Conservation (phyloP, 371 early-diverging fungal species). For the Haplosporangium sp. region DNA sequence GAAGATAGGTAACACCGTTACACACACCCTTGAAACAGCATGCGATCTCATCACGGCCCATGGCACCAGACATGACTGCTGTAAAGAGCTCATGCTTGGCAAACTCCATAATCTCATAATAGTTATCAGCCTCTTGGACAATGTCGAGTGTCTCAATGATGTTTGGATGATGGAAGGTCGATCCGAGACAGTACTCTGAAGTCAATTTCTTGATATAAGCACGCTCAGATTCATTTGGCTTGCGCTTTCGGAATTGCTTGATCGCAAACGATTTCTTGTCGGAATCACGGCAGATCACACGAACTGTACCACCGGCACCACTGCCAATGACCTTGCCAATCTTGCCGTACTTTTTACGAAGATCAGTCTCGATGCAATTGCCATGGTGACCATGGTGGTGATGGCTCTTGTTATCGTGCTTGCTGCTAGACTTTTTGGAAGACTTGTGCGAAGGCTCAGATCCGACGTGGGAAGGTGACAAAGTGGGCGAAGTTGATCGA, state of each 20-base stretch:
- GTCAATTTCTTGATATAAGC: conserved; percentile 88
- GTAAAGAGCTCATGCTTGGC: conserved; percentile 83
- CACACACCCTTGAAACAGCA: conserved; percentile 82
- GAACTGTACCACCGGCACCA: conserved; percentile 82
- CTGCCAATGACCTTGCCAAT: conserved; percentile 74
- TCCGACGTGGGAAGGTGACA: conserved; percentile 20
- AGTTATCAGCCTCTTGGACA: conserved; percentile 66
- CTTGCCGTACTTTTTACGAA: conserved; percentile 47
- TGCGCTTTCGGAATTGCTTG: conserved; percentile 84
- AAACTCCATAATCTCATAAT: conserved; percentile 85
- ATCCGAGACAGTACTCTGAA: conserved; percentile 87
- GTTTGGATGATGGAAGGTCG: conserved; percentile 85
- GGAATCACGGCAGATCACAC: conserved; percentile 62
- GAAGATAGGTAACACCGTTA: conserved; percentile 78
- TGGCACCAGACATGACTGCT: conserved; percentile 75
- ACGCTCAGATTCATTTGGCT: conserved; percentile 75
- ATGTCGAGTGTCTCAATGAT: conserved; percentile 89
- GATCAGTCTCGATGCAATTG: conserved; percentile 43
- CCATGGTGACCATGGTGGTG: conserved; percentile 19
- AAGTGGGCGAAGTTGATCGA: conserved; percentile 36
- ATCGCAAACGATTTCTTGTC: conserved; percentile 76
- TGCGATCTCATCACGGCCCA: conserved; percentile 73
- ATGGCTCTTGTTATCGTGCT: conserved; percentile 33
- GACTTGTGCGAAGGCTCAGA: no score
- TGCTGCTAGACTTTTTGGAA: conserved; percentile 64